Evolutionary conservation across 73 alveolate species (phyloP).

Genomic region (Paramecium caudatum): DNA sequence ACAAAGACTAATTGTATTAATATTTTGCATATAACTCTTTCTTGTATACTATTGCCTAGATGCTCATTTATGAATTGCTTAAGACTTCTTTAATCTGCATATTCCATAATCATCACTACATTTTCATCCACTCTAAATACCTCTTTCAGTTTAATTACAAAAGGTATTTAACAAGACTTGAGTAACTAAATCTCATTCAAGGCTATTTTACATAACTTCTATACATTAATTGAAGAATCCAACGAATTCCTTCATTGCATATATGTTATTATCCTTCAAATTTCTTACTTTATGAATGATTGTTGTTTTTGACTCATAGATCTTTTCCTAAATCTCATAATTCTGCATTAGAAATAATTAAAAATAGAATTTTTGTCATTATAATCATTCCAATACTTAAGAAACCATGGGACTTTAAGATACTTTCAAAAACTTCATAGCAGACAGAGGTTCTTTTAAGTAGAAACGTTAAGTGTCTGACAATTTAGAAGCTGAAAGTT

Average conservation of each 20-base stretch:
- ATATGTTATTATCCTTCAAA: background rate
- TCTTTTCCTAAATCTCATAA: constrained; percentile 11
- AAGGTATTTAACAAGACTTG: background rate
- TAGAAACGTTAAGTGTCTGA: constrained; percentile 14
- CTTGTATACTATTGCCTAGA: constrained; percentile 27
- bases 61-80: constrained; percentile 37
- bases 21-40: constrained; percentile 63
- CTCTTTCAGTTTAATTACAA: constrained; percentile 38
- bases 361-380: background rate
- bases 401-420: constrained; percentile 21
- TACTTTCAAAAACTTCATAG: background rate
- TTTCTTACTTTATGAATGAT: constrained; percentile 26
- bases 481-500: background rate
- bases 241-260: constrained; percentile 41
- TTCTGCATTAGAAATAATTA: background rate
- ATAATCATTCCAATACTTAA: constrained; percentile 47
- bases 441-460: constrained; percentile 51
- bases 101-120: constrained; percentile 16
- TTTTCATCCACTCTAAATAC: background rate
- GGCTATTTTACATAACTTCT: background rate
- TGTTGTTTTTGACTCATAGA: constrained; percentile 14
- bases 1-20: constrained; percentile 26
- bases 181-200: background rate
- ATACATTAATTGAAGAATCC: background rate
- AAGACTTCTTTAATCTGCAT: constrained; percentile 32